These are phyloP conservation scores for Thermothelomyces thermophilus DNA, from an alignment of 2,329 filamentous ascomycete genomes.

Conservation along the genomic window DNA sequence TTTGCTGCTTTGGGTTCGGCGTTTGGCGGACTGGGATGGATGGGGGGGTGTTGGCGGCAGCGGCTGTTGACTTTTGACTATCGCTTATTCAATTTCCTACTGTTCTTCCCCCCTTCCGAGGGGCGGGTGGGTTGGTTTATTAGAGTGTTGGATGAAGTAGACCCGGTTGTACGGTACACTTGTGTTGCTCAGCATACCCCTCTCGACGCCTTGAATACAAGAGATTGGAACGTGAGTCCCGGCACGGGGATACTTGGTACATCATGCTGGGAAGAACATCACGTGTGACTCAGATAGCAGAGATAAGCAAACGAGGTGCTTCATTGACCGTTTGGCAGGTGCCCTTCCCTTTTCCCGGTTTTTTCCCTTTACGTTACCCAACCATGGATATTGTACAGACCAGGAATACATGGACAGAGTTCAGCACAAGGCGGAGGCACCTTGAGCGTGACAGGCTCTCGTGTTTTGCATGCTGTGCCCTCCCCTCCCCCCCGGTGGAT, in stretches of 20 bases:
- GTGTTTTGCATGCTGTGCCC: no score
- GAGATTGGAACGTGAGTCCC: no score
- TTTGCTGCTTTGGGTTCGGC: slow-evolving; percentile 1
- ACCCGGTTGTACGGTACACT: neutral
- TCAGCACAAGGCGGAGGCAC: no score
- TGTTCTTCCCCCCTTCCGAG: neutral
- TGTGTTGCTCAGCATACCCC: slow-evolving; percentile 7
- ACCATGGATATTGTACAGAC: no score
- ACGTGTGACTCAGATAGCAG: no score
- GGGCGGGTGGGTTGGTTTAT: neutral
- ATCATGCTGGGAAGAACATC: no score
- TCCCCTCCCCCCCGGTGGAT: no score
- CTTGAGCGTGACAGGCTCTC: no score
- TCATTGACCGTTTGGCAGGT: neutral
- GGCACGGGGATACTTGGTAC: neutral
- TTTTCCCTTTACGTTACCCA: no score
- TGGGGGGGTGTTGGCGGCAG: slow-evolving; percentile 1
- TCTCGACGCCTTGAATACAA: slow-evolving; percentile 1
- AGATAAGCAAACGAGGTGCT: neutral
- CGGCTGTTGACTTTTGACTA: neutral
- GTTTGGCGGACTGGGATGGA: neutral
- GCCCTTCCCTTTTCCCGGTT: no score
- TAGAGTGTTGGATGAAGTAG: neutral
- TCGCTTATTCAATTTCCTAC: neutral
- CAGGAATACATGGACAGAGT: no score